phyloP scores from a whole-genome alignment of 805 yeast genomes.

The Nakazawaea ishiwadae region DNA sequence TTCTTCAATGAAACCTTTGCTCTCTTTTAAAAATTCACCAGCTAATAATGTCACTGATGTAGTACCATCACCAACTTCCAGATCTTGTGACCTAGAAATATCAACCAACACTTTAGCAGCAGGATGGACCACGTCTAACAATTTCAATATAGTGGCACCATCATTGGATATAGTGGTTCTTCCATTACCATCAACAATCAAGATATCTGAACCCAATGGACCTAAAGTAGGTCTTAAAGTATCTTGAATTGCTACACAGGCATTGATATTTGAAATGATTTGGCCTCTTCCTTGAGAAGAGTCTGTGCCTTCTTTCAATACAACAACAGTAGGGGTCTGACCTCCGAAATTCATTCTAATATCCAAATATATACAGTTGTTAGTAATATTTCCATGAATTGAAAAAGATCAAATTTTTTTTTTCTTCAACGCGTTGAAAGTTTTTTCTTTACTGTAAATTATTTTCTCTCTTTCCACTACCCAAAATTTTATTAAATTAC shows the following conservation, averaged over 20 bases:
- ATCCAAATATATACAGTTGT: neutral
- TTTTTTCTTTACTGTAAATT: neutral
- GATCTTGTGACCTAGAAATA: conserved; percentile 93
- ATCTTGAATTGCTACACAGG: conserved; percentile 95
- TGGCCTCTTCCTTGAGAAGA: conserved; percentile 96
- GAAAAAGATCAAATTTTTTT: neutral
- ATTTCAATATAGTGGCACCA: conserved; percentile 92
- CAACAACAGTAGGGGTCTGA: conserved; percentile 97
- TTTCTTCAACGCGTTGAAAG: neutral
- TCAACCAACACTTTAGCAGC: conserved; percentile 96
- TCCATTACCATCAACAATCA: conserved; percentile 79
- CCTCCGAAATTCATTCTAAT: conserved; percentile 70
- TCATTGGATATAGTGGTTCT: conserved; percentile 95
- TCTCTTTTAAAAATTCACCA: conserved; percentile 90
- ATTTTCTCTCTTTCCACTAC: neutral
- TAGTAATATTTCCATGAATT: too few species aligned
- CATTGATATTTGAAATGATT: conserved; percentile 91
- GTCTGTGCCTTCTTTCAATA: conserved; percentile 96
- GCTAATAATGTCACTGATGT: conserved; percentile 93
- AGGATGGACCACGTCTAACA: conserved; percentile 95
- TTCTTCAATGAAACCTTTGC: conserved; percentile 88
- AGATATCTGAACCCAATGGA: conserved; percentile 94
- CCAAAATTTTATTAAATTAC: neutral
- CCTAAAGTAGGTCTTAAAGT: conserved; percentile 93
- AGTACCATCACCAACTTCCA: conserved; percentile 98